Percentiles rank a stretch among this genome's conserved stretches.
These are phyloP conservation scores for Alloascoidea hylecoeti DNA, from an alignment of 805 yeast species.

Conservation along the genomic window DNA sequence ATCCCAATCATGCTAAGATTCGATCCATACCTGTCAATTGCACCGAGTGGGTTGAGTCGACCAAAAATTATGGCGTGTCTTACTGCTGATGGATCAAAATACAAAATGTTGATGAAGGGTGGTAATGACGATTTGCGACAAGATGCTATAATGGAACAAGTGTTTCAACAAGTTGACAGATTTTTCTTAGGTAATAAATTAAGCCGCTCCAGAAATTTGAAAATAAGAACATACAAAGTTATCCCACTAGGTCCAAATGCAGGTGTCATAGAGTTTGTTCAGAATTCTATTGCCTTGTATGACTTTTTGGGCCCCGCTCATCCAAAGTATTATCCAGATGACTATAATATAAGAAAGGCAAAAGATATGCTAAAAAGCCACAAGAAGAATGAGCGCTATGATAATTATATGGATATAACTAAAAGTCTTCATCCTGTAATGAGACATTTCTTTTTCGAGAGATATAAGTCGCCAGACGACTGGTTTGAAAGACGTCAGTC, in stretches of 20 bases:
- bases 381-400: slow-evolving; percentile 18
- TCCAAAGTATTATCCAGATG: slow-evolving; percentile 22
- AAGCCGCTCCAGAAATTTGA: slow-evolving; percentile 40
- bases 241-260: slow-evolving; percentile 79
- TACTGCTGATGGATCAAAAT: slow-evolving; percentile 42
- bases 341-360: slow-evolving; percentile 38
- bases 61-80: slow-evolving; percentile 63
- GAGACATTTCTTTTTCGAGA: slow-evolving; percentile 53
- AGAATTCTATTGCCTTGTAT: slow-evolving; percentile 55
- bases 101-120: slow-evolving; percentile 59
- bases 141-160: slow-evolving; percentile 97
- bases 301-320: slow-evolving; percentile 62
- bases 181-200: slow-evolving; percentile 42
- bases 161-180: slow-evolving; percentile 71
- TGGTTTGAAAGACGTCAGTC: slow-evolving; percentile 60
- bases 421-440: slow-evolving; percentile 49
- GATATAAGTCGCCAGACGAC: slow-evolving; percentile 46
- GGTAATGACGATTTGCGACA: slow-evolving; percentile 89
- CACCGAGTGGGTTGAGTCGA: slow-evolving; percentile 71
- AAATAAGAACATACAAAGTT: slow-evolving; percentile 75
- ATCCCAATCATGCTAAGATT: slow-evolving; percentile 34
- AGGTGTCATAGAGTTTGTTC: slow-evolving; percentile 86
- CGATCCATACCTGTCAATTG: slow-evolving; percentile 35
- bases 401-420: slow-evolving; percentile 29
- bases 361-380: slow-evolving; percentile 46